Conservation (phyloP, 1,284 basidiomycete species). For the Papiliotrema laurentii region DNA sequence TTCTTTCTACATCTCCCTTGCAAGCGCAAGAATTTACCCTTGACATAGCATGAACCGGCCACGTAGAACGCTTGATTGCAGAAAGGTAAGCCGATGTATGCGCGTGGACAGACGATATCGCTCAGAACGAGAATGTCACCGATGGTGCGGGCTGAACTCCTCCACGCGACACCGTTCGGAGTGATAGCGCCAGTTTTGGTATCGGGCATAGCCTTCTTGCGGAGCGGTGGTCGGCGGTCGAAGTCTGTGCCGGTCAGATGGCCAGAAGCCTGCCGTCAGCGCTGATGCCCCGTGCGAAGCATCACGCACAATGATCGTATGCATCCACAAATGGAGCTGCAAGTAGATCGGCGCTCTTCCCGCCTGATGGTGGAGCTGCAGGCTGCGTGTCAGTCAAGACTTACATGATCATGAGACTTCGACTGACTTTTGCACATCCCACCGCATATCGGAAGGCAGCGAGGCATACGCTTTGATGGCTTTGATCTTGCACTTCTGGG, state of each 20-base stretch:
- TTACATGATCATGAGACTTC: background rate
- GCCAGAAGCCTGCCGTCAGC: constrained; percentile 7
- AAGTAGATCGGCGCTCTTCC: constrained; percentile 22
- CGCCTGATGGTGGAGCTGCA: constrained; percentile 18
- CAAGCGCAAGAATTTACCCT: constrained; percentile 14
- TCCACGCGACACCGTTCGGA: constrained; percentile 18
- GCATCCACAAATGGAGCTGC: constrained; percentile 32
- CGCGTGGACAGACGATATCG: constrained; percentile 26
- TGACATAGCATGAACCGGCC: constrained; percentile 30
- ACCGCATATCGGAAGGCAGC: constrained; percentile 25
- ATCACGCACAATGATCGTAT: constrained; percentile 25
- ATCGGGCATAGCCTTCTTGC: constrained; percentile 1
- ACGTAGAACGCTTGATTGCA: constrained; percentile 32
- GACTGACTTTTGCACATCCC: constrained; percentile 30
- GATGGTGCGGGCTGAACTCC: constrained; percentile 27
- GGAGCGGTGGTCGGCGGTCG: constrained; percentile 1
- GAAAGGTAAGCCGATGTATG: constrained; percentile 28
- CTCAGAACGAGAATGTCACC: constrained; percentile 30
- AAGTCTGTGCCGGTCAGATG: constrained; percentile 15
- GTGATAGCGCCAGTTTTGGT: constrained; percentile 12
- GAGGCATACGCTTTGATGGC: constrained; percentile 22
- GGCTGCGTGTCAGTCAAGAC: constrained; percentile 10
- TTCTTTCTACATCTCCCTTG: background rate
- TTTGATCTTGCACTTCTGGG: constrained; percentile 1
- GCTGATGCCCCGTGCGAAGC: background rate